Percentiles rank a stretch among this genome's conserved stretches.
These are phyloP conservation scores for Alternaria angustiovoidea DNA, from an alignment of 2,329 filamentous ascomycete species.

Conservation along the genomic window DNA sequence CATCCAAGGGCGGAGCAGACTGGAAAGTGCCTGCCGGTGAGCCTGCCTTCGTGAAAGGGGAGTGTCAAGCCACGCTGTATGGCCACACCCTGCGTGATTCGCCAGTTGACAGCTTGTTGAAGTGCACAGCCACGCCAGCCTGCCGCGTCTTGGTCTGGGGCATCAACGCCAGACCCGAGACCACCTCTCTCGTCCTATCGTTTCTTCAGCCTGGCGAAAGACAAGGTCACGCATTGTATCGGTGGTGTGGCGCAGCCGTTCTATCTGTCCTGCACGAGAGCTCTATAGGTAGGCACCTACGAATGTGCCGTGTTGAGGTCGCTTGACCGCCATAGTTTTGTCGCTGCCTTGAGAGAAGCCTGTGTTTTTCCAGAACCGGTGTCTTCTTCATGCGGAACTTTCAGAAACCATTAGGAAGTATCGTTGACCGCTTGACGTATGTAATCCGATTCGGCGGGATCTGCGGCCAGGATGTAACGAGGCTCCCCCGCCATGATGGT, in stretches of 20 bases:
- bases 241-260: conserved; percentile 35
- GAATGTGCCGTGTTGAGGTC: conserved; percentile 11
- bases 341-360: conserved; percentile 42
- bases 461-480: conserved; percentile 19
- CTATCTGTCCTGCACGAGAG: conserved; percentile 15
- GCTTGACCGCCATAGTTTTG: conserved; percentile 27
- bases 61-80: conserved; percentile 22
- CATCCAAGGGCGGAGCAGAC: conserved; percentile 37
- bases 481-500: conserved; percentile 12
- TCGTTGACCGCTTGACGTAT: background rate
- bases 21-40: conserved; percentile 37
- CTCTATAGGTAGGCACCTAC: conserved; percentile 26
- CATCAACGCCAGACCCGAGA: conserved; percentile 20
- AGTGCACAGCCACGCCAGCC: conserved; percentile 23
- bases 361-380: conserved; percentile 22
- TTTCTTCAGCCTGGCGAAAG: conserved; percentile 10
- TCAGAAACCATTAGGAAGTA: conserved; percentile 16
- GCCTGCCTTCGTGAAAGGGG: conserved; percentile 25
- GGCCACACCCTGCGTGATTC: conserved; percentile 33
- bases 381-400: conserved; percentile 22
- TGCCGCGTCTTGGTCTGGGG: conserved; percentile 16
- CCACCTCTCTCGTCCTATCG: conserved; percentile 29
- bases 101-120: conserved; percentile 4
- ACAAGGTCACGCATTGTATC: conserved; percentile 26
- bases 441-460: conserved; percentile 13